Base-by-base conservation (phyloP, 306 rosid genomes). In the Rubus parviflorus region DNA sequence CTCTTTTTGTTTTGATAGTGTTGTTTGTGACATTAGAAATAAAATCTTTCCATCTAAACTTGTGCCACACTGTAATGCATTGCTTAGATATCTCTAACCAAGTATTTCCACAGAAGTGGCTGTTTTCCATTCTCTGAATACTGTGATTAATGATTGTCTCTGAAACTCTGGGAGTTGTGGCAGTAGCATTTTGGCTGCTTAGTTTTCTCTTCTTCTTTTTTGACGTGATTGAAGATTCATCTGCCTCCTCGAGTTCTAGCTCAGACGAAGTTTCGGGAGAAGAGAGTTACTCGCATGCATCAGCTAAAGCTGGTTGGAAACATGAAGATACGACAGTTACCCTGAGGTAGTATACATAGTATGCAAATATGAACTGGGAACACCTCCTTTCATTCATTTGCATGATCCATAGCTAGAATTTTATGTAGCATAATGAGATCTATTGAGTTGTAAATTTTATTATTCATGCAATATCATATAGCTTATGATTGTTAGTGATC, bases 341-440 rank as follows among this genome's bases (percentile, higher is more conserved):
- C 70, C 84, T 95, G 38, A 92, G 98, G 98, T 95, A 92, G 83
- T 71, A 22, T 71, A 79, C 35, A 63, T 71, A 79, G 70, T 57
- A 73, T 48, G 53, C 72, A 56, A 54, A 53, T 60, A 25, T 62
- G 47, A 76, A 63, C 54, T 80, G 77, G 30, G 43, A 75, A 35
- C 43, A 7, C 15, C 11, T 54, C 40, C 38, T 40, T 54, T 73
- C 66, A 66, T 66, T 41, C 71, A 73, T 54, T 73, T 13, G 41
- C 14, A 42, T 58, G 68, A 57, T 73, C 53, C 43, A 13, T 54
- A 20, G 41, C 66, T 73, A 49, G 15, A 71, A 72, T 62, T 30
- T 30, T 30, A 30, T 30, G 35, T 30, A 30, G 35, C 35, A 30
- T 30, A 30, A 30, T 30, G 35, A 30, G 35, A 30, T 30, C 35